Evolutionary conservation across 2,329 filamentous ascomycete genomes (phyloP).

Genomic region (Botrytis porri): DNA sequence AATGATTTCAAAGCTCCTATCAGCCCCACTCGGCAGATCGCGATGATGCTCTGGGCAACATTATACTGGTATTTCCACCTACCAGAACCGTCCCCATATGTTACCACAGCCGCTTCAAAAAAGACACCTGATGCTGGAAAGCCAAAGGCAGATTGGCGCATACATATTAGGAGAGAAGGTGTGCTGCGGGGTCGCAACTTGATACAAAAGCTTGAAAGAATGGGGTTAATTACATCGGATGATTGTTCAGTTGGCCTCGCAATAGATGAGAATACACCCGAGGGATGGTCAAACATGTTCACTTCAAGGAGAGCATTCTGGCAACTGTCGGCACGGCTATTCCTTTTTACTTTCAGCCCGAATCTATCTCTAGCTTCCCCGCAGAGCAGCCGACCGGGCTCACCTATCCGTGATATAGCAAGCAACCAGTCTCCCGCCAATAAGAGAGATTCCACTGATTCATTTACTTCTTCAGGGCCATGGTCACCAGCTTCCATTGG

Average conservation of each 20-base stretch:
- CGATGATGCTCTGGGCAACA: constrained; percentile 94
- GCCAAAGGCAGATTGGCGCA: constrained; percentile 81
- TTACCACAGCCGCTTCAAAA: constrained; percentile 61
- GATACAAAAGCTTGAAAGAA: constrained; percentile 86
- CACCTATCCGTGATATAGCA: constrained; percentile 45
- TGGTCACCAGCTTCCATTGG: constrained; percentile 47
- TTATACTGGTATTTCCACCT: constrained; percentile 98
- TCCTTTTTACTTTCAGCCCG: constrained; percentile 80
- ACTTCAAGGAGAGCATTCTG: constrained; percentile 80
- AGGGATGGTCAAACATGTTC: constrained; percentile 78
- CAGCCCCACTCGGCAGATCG: constrained; percentile 83
- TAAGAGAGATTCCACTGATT: constrained; percentile 39
- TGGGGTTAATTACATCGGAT: constrained; percentile 77
- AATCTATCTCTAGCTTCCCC: constrained; percentile 47
- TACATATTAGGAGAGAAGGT: constrained; percentile 83
- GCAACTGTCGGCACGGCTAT: constrained; percentile 84
- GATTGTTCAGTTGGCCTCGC: constrained; percentile 72
- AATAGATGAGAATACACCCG: constrained; percentile 57
- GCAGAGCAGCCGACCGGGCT: constrained; percentile 51
- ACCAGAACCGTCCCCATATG: constrained; percentile 62
- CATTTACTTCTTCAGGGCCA: constrained; percentile 42
- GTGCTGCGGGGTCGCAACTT: constrained; percentile 78
- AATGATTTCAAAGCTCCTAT: constrained; percentile 75
- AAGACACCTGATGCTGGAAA: constrained; percentile 66
- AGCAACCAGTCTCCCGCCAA: constrained; percentile 35